Percentiles rank a stretch among this genome's conserved stretches.
Conservation (phyloP, 2,329 filamentous ascomycete species). For the Aspergillus tanneri region DNA sequence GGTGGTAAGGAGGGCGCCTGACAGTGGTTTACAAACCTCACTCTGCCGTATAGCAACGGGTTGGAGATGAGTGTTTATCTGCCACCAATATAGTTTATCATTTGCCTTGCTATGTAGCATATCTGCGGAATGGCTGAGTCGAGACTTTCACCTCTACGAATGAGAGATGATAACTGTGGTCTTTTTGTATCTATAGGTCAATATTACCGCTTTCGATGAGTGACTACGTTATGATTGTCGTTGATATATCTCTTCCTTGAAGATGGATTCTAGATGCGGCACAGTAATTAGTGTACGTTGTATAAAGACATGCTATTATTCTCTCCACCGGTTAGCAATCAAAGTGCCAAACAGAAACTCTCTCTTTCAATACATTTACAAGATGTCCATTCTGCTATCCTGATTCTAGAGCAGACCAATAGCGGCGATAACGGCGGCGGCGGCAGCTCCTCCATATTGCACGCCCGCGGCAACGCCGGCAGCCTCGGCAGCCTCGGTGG, state of each 20-base stretch:
- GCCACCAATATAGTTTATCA: conserved; percentile 1
- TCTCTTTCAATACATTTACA: too few relatives aligned
- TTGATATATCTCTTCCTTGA: not conserved
- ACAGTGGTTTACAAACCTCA: conserved; percentile 53
- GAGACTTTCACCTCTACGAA: too few relatives aligned
- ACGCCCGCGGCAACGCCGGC: not conserved
- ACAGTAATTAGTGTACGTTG: not conserved
- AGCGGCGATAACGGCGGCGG: not conserved
- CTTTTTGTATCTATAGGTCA: not conserved
- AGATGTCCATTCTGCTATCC: not conserved
- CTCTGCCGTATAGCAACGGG: conserved; percentile 51
- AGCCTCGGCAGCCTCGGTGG: not conserved
- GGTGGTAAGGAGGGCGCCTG: conserved; percentile 31
- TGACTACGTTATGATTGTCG: not conserved
- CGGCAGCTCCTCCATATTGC: not conserved
- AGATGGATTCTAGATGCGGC: not conserved
- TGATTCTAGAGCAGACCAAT: not conserved
- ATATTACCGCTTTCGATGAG: not conserved
- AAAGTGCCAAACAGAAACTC: not conserved
- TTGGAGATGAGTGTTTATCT: conserved; percentile 48
- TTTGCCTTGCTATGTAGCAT: too few relatives aligned
- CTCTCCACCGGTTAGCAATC: not conserved
- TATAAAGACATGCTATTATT: not conserved
- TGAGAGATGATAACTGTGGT: not conserved
- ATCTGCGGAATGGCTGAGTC: not conserved